These are phyloP conservation scores for Colletotrichum lentis DNA, from an alignment of 2,329 filamentous ascomycete genomes.

Conservation along the genomic window DNA sequence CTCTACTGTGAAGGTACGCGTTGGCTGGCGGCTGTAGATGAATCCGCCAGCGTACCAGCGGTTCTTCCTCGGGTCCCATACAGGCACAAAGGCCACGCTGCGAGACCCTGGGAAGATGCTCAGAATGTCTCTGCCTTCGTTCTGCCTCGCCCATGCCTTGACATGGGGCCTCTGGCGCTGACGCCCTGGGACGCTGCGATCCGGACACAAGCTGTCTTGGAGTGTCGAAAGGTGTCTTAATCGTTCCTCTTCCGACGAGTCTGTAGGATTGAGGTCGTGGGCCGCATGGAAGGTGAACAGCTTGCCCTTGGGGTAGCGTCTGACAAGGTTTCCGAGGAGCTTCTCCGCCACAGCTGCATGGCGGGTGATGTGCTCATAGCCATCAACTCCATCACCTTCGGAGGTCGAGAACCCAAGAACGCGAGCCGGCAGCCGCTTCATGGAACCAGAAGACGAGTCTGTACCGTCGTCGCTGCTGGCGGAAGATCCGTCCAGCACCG, in stretches of 20 bases:
- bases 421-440: not conserved
- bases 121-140: slow-evolving; percentile 5
- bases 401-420: slow-evolving; percentile 41
- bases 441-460: not conserved
- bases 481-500: not conserved
- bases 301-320: slow-evolving; percentile 47
- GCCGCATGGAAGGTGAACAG: slow-evolving; percentile 46
- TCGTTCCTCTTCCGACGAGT: slow-evolving; percentile 27
- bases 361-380: slow-evolving; percentile 12
- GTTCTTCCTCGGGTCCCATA: slow-evolving; percentile 45
- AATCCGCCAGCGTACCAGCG: slow-evolving; percentile 50
- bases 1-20: slow-evolving; percentile 50
- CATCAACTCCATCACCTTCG: not conserved
- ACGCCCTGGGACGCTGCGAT: not conserved
- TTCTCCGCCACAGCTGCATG: slow-evolving; percentile 41
- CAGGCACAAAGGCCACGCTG: slow-evolving; percentile 45
- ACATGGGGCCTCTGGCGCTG: not conserved
- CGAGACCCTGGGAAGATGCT: slow-evolving; percentile 38
- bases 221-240: not conserved
- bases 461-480: not conserved
- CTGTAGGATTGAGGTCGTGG: slow-evolving; percentile 40
- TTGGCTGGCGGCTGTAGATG: slow-evolving; percentile 44
- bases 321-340: slow-evolving; percentile 44
- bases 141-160: slow-evolving; percentile 9
- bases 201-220: not conserved